Evolutionary conservation across 179 eudicot genomes (phyloP).

Genomic region (Camellia oleifera): DNA sequence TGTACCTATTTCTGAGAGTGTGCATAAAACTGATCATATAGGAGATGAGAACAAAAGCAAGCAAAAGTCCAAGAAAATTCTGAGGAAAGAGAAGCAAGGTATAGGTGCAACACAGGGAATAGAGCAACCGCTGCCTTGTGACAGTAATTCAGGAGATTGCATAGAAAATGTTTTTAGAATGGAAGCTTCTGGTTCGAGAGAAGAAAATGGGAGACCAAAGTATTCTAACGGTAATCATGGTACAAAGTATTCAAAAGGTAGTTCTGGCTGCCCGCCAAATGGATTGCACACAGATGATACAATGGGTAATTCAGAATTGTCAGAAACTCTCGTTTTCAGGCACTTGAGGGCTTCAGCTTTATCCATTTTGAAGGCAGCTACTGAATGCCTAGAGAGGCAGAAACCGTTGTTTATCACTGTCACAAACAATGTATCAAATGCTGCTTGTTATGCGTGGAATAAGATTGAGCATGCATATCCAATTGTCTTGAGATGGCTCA

Average conservation of each 20-base stretch:
- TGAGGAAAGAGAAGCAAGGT: conserved; percentile 36
- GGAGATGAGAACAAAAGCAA: conserved; percentile 49
- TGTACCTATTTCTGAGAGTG: conserved; percentile 27
- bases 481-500: conserved; percentile 54
- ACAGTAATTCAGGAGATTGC: conserved; percentile 25
- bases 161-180: conserved; percentile 14
- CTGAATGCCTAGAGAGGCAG: conserved; percentile 58
- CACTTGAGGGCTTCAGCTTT: conserved; percentile 39
- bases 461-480: conserved; percentile 62
- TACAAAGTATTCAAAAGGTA: conserved; percentile 28
- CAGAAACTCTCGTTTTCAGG: conserved; percentile 31
- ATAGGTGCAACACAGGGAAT: conserved; percentile 24
- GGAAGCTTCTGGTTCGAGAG: conserved; percentile 35
- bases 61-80: conserved; percentile 39
- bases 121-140: conserved; percentile 27
- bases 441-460: conserved; percentile 39
- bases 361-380: conserved; percentile 43
- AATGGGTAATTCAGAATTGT: conserved; percentile 28
- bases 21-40: conserved; percentile 27
- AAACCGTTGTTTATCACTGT: conserved; percentile 44
- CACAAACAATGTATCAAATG: conserved; percentile 28
- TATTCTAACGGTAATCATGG: conserved; percentile 16
- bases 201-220: conserved; percentile 30
- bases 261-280: conserved; percentile 23
- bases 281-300: conserved; percentile 31